These are phyloP conservation scores for Gleditsia sinensis DNA, from an alignment of 306 rosid genomes.

Conservation along the genomic window DNA sequence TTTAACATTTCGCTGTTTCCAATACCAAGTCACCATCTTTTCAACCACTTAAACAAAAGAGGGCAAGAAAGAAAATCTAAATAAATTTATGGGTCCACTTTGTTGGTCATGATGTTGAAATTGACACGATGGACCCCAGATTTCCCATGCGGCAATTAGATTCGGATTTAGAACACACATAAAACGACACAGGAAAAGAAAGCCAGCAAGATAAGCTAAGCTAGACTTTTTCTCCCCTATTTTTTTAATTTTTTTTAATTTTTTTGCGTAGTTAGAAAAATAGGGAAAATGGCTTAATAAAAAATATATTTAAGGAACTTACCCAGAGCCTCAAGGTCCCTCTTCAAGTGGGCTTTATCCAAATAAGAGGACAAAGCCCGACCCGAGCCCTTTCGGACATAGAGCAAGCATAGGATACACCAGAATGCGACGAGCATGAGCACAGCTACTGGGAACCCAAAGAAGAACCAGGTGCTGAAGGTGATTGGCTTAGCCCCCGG, in stretches of 20 bases:
- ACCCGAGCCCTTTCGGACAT: slow-evolving; percentile 50
- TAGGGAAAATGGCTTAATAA: no score
- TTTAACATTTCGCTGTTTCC: no score
- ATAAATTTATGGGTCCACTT: not conserved
- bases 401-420: slow-evolving; percentile 63
- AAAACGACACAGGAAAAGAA: not conserved
- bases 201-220: not conserved
- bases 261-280: not conserved
- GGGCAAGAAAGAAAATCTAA: no score
- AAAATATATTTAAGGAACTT: slow-evolving; percentile 2
- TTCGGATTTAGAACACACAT: not conserved
- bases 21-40: no score
- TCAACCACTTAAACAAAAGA: no score
- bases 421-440: slow-evolving; percentile 55
- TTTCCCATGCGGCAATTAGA: not conserved
- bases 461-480: slow-evolving; percentile 72
- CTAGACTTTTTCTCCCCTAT: not conserved
- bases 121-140: not conserved
- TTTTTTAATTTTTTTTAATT: not conserved
- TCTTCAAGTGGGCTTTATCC: slow-evolving; percentile 65
- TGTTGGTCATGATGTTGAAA: not conserved
- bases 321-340: slow-evolving; percentile 82
- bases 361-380: slow-evolving; percentile 60
- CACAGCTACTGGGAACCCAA: slow-evolving; percentile 68
- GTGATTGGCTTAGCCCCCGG: slow-evolving; percentile 68